Evolutionary conservation across 306 rosid species (phyloP).

Genomic region (Lithocarpus polystachyus): DNA sequence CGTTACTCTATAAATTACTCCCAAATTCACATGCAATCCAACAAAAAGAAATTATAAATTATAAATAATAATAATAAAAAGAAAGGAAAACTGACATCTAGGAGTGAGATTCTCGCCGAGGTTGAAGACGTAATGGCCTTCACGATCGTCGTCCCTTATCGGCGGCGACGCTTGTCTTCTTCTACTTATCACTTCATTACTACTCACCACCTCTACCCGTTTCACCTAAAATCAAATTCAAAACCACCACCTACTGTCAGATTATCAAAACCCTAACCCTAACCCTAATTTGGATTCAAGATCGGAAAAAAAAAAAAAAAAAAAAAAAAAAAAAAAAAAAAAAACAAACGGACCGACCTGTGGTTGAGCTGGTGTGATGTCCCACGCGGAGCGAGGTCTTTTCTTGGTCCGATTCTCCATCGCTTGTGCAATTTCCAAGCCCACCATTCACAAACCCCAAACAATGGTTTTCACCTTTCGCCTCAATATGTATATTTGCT

Average conservation of each 20-base stretch:
- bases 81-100: slow-evolving; percentile 56
- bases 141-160: slow-evolving; percentile 86
- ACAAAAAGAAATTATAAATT: neutral
- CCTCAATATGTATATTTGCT: too few species aligned
- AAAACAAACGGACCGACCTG: slow-evolving; percentile 34
- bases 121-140: slow-evolving; percentile 81
- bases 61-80: neutral
- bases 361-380: slow-evolving; percentile 54
- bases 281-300: neutral
- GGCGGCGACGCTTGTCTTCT: slow-evolving; percentile 73
- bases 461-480: neutral
- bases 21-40: too few species aligned
- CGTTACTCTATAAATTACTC: neutral
- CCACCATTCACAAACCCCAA: slow-evolving; percentile 25
- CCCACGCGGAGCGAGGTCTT: slow-evolving; percentile 86
- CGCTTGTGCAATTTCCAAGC: slow-evolving; percentile 43
- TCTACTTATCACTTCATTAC: slow-evolving; percentile 35
- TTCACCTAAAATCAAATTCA: slow-evolving; percentile 44
- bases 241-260: slow-evolving; percentile 5
- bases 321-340: slow-evolving; percentile 1
- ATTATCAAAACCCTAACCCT: slow-evolving; percentile 28
- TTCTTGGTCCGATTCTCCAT: slow-evolving; percentile 57
- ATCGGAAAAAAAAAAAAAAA: neutral
- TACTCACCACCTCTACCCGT: slow-evolving; percentile 34
- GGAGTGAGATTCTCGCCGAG: slow-evolving; percentile 94